Percentiles rank a stretch among this genome's conserved stretches.
Conservation (phyloP, 2,329 filamentous ascomycete species). For the Aspergillus vadensis region DNA sequence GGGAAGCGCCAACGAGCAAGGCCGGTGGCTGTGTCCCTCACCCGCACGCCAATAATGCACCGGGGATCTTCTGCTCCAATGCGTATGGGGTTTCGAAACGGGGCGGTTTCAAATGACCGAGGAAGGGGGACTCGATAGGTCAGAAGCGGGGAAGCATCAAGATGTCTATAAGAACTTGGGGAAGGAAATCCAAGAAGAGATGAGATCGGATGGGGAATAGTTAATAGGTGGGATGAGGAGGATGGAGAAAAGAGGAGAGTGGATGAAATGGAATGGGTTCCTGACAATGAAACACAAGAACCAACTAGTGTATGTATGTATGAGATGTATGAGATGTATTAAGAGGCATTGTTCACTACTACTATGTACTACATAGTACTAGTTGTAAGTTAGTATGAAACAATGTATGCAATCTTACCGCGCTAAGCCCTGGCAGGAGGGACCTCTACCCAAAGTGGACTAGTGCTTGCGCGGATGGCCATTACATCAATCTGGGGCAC, state of each 20-base stretch:
- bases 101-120: conserved; percentile 1
- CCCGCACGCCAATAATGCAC: conserved; percentile 14
- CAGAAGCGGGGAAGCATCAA: not conserved
- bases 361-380: no score
- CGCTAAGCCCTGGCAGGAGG: not conserved
- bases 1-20: conserved; percentile 18
- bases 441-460: not conserved
- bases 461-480: not conserved
- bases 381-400: no score
- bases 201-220: not conserved
- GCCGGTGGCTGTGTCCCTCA: conserved; percentile 24
- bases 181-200: not conserved
- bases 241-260: not conserved
- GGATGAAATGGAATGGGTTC: not conserved
- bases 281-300: not conserved
- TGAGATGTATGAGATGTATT: no score
- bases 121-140: not conserved
- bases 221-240: not conserved
- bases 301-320: no score
- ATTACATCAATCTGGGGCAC: not conserved
- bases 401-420: not conserved
- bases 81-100: not conserved
- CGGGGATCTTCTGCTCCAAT: conserved; percentile 15
- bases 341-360: no score
- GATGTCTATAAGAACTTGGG: no score